Base-by-base conservation (phyloP, 108 stramenopile species). In the Fragilaria radians region DNA sequence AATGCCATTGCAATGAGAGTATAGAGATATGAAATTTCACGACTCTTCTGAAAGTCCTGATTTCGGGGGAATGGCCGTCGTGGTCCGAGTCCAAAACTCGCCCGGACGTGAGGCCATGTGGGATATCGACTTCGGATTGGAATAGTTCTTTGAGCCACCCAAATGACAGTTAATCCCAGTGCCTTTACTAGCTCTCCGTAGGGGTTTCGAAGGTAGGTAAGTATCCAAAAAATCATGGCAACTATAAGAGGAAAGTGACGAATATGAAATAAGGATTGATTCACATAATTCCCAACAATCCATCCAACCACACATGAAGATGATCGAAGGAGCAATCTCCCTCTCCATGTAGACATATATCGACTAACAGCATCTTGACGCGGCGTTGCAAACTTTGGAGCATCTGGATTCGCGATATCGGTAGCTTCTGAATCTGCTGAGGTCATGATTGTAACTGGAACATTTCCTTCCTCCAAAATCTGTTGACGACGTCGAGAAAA, bases 131-230 rank as follows among this genome's bases (percentile, higher is more conserved):
- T 68, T 27, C 91, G 81, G 22, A 92, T 80, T 4, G 56, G 49
- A 1, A 56, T 57, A 7, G 69, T 80, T 54, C 82, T 64, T 62
- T 76, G 77, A 5, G 81, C 32, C 18, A 78, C 73, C 24, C 79
- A 67, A n/a, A 88, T 53, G 3, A 86, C 59, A 4, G 79, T 75
- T 32, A 92, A 53, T 19, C 82, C 91, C 31, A 88, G 59, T 3
- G 91, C 78, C 50, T 79, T 68, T 25, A 69, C 66, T n/a, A 84
- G 66, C 60, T 88, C 87, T 34, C 91, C 91, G 48, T 85, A 83
- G 45, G 84, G 59, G 34, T 82, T 85, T 25, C 91, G 79, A 7
- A 86, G 65, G 32, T 77, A 73, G 14, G 72, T 71, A 30, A 77
- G 27, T 4, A 79, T 52, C 28, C 82, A 59, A 22, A 72, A 33